A percentile compares a stretch with the other conserved stretches of the same genome.
phyloP scores from a whole-genome alignment of 768 basidiomycete species.

The Leccinum rimulosum region DNA sequence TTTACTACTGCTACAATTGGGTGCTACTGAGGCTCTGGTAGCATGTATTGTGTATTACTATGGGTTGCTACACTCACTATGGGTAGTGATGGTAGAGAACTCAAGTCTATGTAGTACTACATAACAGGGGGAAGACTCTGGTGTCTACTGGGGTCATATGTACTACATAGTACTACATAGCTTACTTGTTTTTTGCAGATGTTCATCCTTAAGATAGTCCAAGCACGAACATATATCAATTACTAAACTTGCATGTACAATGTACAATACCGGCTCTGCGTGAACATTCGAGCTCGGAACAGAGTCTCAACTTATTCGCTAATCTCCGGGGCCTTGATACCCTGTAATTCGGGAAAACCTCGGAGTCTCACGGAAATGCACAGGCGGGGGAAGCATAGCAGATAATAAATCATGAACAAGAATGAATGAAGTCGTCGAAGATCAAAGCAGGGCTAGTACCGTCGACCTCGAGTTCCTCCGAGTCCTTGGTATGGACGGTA shows the following conservation, averaged over 20 bases:
- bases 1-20: too few species aligned
- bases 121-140: too few species aligned
- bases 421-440: not conserved
- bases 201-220: not conserved
- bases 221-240: not conserved
- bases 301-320: not conserved
- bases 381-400: not conserved
- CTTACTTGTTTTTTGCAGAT: too few species aligned
- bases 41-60: too few species aligned
- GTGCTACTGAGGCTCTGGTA: too few species aligned
- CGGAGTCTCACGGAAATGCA: not conserved
- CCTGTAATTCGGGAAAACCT: not conserved
- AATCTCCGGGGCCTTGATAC: not conserved
- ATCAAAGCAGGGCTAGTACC: slow-evolving; percentile 31
- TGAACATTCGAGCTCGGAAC: not conserved
- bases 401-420: slow-evolving; percentile 18
- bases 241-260: not conserved
- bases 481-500: slow-evolving; percentile 88
- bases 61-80: too few species aligned
- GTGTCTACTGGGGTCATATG: too few species aligned
- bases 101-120: too few species aligned
- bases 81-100: too few species aligned
- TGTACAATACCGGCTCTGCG: not conserved
- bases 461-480: slow-evolving; percentile 41
- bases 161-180: too few species aligned